A percentile compares a stretch with the other conserved stretches of the same genome.
Conservation (phyloP, 169 alveolate genomes). For the Eimeria tenella region DNA sequence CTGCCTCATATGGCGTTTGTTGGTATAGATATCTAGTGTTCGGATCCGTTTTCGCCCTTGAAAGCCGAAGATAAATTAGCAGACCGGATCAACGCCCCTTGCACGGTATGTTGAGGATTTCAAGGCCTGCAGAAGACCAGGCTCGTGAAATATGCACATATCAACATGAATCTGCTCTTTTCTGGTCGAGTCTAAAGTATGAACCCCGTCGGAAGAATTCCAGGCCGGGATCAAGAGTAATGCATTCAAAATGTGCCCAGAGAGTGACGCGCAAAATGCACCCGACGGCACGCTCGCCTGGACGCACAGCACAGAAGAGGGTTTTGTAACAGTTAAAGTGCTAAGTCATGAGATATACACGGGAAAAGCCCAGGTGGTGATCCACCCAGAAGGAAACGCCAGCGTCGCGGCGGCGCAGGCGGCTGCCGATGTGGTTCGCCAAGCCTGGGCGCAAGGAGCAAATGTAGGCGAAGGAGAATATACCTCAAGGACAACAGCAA, state of each 20-base stretch:
- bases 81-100: too few species aligned
- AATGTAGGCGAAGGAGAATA: neutral
- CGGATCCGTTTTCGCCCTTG: too few species aligned
- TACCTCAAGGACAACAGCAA: neutral
- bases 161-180: too few species aligned
- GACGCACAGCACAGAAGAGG: constrained; percentile 46
- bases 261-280: neutral
- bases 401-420: constrained; percentile 60
- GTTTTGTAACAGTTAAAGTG: constrained; percentile 44
- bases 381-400: constrained; percentile 13
- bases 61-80: too few species aligned
- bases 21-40: too few species aligned
- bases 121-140: too few species aligned
- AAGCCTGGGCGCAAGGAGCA: neutral
- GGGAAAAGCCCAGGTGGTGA: constrained; percentile 19
- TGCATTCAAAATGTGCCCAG: too few species aligned
- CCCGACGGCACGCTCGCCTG: constrained; percentile 26
- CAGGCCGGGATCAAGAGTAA: neutral
- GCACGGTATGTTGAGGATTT: too few species aligned
- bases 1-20: too few species aligned
- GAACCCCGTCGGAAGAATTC: neutral
- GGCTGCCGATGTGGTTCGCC: constrained; percentile 26
- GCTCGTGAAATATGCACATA: too few species aligned
- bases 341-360: neutral
- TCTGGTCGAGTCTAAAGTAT: neutral